Evolutionary conservation across 371 early-diverging fungal genomes (phyloP), one percentile per base, ranked within the genome.

Genomic region (Actinomortierella wolfii): DNA sequence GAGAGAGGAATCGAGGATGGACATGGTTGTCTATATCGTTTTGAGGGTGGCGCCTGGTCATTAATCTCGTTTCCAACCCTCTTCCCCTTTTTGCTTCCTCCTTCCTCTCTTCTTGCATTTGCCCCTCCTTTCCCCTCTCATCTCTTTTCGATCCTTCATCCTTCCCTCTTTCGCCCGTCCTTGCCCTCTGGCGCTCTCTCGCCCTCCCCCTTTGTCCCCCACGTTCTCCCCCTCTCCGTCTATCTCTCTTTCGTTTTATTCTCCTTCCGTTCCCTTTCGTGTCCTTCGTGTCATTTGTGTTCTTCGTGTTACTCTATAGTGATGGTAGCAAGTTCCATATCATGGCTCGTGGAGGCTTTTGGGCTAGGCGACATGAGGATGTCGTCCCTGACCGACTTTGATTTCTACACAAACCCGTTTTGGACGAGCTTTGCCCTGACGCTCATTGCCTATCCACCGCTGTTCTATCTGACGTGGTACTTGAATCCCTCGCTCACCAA

Each of bases 391-490:
- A 11, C 59, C 5, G 67, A 73, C 60, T 73, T 59, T 56, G 57
- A 28, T 54, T 73, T 26, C 41, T 49, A 15, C 21, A 43, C 21
- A 6, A 73, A 73, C 13, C 74, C 74, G 1, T 73, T 73, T 45
- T 73, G 74, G 74, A 73, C 74, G 9, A 49, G 60, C 1, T 73
- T 53, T 46, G 47, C 56, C 17, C 47, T 73, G 42, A 62, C 74
- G 13, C 14, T 73, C 40, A 9, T 66, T 15, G 13, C 23, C 29
- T 66, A 59, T n/a, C 73, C 73, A 7, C 62, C 63, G 23, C 63
- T 73, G 13, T 73, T 73, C 60, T 73, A 73, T 23, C 34, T 59
- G n/a, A 73, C 60, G 14, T 73, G 74, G 74, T 63, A 45, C 54
- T 23, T 73, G 40, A 73, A 73, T 39, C 74, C 74, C 2, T 63